Percentiles rank a stretch among this genome's conserved stretches.
Conservation (phyloP, 805 yeast genomes). For the Ascoidea rubescens region DNA sequence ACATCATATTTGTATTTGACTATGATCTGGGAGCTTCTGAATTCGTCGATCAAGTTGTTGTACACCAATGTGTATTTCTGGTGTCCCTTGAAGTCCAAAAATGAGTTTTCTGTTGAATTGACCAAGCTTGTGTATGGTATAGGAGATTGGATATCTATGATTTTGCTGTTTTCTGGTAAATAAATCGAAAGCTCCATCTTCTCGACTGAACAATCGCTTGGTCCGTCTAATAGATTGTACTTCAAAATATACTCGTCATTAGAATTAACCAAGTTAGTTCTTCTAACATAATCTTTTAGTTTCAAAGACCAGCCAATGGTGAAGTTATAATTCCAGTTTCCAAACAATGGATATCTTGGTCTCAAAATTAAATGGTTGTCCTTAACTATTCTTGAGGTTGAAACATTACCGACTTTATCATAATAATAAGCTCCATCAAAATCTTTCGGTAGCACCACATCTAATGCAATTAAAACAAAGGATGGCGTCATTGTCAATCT, state of each 20-base stretch:
- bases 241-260: constrained; percentile 40
- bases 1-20: constrained; percentile 51
- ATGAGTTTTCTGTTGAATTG: constrained; percentile 29
- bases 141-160: constrained; percentile 43
- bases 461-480: constrained; percentile 48
- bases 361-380: constrained; percentile 35
- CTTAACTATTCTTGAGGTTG: constrained; percentile 42
- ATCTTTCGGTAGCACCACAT: constrained; percentile 35
- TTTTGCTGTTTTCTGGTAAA: constrained; percentile 78
- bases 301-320: constrained; percentile 85
- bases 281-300: constrained; percentile 37
- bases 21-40: constrained; percentile 38
- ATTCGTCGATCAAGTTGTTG: constrained; percentile 54
- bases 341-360: constrained; percentile 91
- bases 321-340: constrained; percentile 92
- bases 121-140: constrained; percentile 21
- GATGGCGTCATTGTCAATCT: constrained; percentile 32
- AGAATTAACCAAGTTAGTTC: constrained; percentile 16
- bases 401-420: constrained; percentile 87
- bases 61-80: constrained; percentile 51
- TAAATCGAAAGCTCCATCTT: constrained; percentile 44
- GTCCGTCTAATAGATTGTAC: constrained; percentile 65
- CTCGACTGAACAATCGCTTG: constrained; percentile 56
- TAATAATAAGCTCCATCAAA: constrained; percentile 64
- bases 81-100: constrained; percentile 74